Evolutionary conservation across 345 rosid species (phyloP).

Genomic region (Sapria himalayana): DNA sequence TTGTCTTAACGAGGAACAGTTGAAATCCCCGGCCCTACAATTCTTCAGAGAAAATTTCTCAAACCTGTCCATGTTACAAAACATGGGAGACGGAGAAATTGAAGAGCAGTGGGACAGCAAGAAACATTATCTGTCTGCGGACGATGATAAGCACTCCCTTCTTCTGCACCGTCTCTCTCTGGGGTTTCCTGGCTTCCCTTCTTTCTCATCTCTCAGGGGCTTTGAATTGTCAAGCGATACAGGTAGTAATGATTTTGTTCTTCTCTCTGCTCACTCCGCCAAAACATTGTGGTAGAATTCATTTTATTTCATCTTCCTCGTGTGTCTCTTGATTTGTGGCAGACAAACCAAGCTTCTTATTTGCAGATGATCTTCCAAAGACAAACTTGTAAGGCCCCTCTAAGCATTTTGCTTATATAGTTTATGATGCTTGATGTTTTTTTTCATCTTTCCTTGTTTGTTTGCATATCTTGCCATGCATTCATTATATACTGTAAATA

Average conservation of each 20-base stretch:
- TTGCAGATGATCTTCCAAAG: constrained; percentile 20
- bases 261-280: background rate
- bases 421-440: background rate
- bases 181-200: constrained; percentile 21
- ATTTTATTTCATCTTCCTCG: constrained; percentile 3
- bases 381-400: constrained; percentile 32
- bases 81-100: constrained; percentile 27
- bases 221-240: constrained; percentile 26
- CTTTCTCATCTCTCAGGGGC: constrained; percentile 25
- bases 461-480: too few relatives aligned
- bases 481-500: too few relatives aligned
- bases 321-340: constrained; percentile 13
- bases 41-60: constrained; percentile 52
- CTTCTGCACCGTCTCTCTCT: constrained; percentile 33
- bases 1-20: constrained; percentile 29
- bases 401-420: background rate
- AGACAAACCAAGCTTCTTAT: constrained; percentile 29
- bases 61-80: constrained; percentile 19
- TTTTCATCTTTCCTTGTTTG: too few relatives aligned
- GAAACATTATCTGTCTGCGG: constrained; percentile 13
- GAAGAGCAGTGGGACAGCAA: constrained; percentile 28
- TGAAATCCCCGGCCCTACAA: constrained; percentile 24
- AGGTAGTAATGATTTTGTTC: constrained; percentile 11
- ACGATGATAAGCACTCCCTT: constrained; percentile 23
- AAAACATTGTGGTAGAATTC: background rate